These are phyloP conservation scores for Termitomyces heimii DNA, from an alignment of 768 basidiomycete species.

Conservation along the genomic window DNA sequence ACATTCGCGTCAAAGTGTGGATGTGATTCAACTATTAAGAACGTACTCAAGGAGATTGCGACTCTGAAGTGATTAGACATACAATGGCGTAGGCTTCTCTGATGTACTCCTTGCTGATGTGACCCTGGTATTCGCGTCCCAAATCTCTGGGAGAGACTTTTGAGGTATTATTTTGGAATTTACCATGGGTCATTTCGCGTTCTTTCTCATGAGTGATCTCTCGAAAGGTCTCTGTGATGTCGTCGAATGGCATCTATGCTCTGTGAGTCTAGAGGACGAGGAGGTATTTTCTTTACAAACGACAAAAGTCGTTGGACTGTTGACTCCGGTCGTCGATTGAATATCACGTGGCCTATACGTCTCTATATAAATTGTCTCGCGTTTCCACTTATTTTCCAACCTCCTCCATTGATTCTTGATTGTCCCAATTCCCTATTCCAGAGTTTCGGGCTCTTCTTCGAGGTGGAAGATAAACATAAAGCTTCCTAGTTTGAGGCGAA, in stretches of 20 bases:
- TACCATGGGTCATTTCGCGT: constrained; percentile 33
- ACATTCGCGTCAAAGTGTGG: constrained; percentile 61
- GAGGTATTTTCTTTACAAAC: not conserved
- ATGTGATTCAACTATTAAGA: constrained; percentile 63
- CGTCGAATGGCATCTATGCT: constrained; percentile 43
- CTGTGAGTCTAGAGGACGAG: not conserved
- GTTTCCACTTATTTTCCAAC: not conserved
- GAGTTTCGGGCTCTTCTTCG: constrained; percentile 1
- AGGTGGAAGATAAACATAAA: constrained; percentile 22
- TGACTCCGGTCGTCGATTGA: not conserved
- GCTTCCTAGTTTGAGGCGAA: constrained; percentile 73
- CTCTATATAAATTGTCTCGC: not conserved
- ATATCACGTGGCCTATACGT: constrained; percentile 1
- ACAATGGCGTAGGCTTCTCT: constrained; percentile 73
- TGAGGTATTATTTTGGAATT: constrained; percentile 40
- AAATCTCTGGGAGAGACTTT: constrained; percentile 25
- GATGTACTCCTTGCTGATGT: constrained; percentile 61
- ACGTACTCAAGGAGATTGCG: not conserved
- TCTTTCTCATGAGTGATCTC: constrained; percentile 44
- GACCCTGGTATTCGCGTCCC: constrained; percentile 28
- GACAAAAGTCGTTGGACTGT: not conserved
- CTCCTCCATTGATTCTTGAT: not conserved
- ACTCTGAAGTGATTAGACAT: constrained; percentile 11
- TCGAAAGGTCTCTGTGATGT: constrained; percentile 63
- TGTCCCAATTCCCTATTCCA: constrained; percentile 6